Evolutionary conservation across 352 stramenopile species (phyloP).

Genomic region (Plasmopara halstedii): DNA sequence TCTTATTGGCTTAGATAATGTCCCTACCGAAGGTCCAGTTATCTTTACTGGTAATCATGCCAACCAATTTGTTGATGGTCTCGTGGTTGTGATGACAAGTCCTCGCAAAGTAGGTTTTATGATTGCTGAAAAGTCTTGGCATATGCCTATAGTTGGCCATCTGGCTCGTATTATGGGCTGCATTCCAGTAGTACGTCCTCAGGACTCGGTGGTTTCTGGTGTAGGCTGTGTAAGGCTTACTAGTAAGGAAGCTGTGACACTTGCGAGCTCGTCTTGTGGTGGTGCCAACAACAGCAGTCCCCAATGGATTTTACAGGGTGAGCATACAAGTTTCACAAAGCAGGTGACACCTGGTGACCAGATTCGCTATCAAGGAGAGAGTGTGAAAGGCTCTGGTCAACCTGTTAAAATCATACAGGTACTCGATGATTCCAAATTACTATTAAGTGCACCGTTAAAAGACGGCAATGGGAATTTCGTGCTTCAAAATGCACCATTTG

Average conservation of each 20-base stretch:
- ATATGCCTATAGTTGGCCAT: constrained; percentile 91
- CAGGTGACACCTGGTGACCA: constrained; percentile 75
- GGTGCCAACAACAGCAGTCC: constrained; percentile 14
- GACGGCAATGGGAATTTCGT: constrained; percentile 30
- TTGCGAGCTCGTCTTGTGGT: constrained; percentile 19
- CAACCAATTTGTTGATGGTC: constrained; percentile 98
- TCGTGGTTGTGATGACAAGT: constrained; percentile 94
- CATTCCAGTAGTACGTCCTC: constrained; percentile 95
- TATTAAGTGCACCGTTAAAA: constrained; percentile 45
- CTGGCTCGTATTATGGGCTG: constrained; percentile 92
- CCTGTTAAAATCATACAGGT: constrained; percentile 82
- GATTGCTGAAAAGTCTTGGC: constrained; percentile 96
- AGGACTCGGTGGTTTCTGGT: constrained; percentile 84
- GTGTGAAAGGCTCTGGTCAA: constrained; percentile 70
- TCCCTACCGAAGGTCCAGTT: constrained; percentile 92
- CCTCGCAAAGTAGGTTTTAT: constrained; percentile 94
- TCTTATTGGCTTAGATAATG: constrained; percentile 94
- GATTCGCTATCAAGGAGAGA: constrained; percentile 67
- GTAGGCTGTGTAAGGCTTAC: constrained; percentile 59
- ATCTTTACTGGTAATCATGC: constrained; percentile 98
- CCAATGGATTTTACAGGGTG: constrained; percentile 42
- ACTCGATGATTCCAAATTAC: constrained; percentile 78
- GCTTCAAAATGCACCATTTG: constrained; percentile 49
- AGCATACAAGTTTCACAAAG: constrained; percentile 67
- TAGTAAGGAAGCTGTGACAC: constrained; percentile 21